Base-by-base conservation (phyloP, 2,329 filamentous ascomycete genomes). In the Orbilia ellipsospora region DNA sequence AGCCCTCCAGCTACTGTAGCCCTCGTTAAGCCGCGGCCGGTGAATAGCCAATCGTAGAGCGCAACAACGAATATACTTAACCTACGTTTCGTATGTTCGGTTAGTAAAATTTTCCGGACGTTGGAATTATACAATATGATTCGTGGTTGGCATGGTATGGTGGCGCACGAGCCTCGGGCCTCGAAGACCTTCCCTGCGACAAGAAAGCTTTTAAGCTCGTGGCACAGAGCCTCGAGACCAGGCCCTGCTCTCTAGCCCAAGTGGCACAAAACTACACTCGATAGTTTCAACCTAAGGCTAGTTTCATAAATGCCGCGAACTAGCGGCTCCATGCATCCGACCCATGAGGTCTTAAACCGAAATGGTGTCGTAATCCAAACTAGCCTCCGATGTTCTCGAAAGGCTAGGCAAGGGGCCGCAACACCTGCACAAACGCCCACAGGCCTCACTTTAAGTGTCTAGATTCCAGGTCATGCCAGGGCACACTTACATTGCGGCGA, bases 41-140 rank as follows among this genome's bases (percentile, higher is more conserved):
- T 69, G 55, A 75, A 75, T 8, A 75, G n/a, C 59, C 64, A 69
- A 36, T 75, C 72, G 23, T 75, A 75, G 3, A 75, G 40, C 5
- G 72, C 72, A 2, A 75, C 72, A 16, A 75, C 23, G 55, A 75
- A 75, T 7, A 75, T 75, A 45, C 72, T 64, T 20, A 75, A 23
- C 63, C 63, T 67, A 36, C 1, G 23, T 57, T 18, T 55, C 13
- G 15, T 13, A 3, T 2, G 13, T n/a, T n/a, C 20, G 1, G 26
- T 57, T 23, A 67, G 63, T 20, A 4, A 50, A 42, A 31, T 7
- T 52, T n/a, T 23, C 18, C 31, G 6, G 31, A 36, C 8, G 31
- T 36, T 6, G 31, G 3, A 36, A 36, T 2, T 36, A 36, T 10
- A 6, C 6, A 7, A 36, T 36, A 10, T 10, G 5, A 36, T 36